Evolutionary conservation across 306 rosid genomes (phyloP), one percentile per base, ranked within the genome.

Genomic region (Rosa multiflora): DNA sequence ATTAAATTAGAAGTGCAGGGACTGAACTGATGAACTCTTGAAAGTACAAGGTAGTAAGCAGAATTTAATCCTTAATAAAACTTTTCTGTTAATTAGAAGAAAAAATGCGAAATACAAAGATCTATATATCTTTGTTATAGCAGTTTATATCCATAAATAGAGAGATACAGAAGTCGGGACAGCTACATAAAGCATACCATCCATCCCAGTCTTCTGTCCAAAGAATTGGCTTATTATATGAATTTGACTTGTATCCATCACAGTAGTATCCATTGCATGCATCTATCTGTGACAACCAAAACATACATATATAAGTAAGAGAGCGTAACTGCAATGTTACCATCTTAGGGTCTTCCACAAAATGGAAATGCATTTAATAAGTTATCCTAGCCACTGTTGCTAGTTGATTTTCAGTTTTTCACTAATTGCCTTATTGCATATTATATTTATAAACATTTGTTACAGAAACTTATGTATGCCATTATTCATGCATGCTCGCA

Each of bases 201-300:
- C 99, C 99, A 84, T 91, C 97, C 99, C 99, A 95, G 82, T 95
- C 80, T 84, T 95, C 99, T 2, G 99, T 92, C 97, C 98, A 92
- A 18, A 95, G 61, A 35, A 53, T 82, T 74, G 99, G 99, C 78
- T 92, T 95, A 78, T 84, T 74, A 53, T 11, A 51, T 77, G 99
- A 91, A 86, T 91, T 92, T 67, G 99, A 91, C 86, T 83, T 89
- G 83, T 89, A 95, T 71, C 99, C 97, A 77, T 95, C 99, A 62
- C 99, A 95, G 81, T 95, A 95, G 89, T 91, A 92, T 76, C 85
- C 99, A 68, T 95, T 95, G 90, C 99, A 95, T 79, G 98, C 85
- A 85, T 95, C 82, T 74, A 95, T 92, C 98, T 95, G 95, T 70
- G 79, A 40, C 52, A 49, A 80, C 74, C 59, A 79, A 79, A 58